Evolutionary conservation across 805 yeast genomes (phyloP).

Genomic region (Lachancea cidri): DNA sequence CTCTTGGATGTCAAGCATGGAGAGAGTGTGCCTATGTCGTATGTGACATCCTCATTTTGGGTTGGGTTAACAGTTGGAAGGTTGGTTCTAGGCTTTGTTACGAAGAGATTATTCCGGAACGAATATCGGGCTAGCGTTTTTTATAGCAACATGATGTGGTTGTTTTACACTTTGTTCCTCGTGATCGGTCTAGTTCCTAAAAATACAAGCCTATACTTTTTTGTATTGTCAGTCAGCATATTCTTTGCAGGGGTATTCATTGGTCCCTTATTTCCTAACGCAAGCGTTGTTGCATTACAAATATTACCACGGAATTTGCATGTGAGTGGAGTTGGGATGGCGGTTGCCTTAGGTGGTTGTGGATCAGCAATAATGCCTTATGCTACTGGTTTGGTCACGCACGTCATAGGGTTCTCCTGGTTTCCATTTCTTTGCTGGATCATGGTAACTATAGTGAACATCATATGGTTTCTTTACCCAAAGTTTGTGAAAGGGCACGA

Average conservation of each 20-base stretch:
- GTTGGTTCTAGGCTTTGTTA: slow-evolving; percentile 50
- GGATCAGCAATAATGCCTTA: slow-evolving; percentile 79
- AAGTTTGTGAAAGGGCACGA: slow-evolving; percentile 20
- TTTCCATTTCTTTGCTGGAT: slow-evolving; percentile 27
- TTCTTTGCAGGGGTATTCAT: slow-evolving; percentile 53
- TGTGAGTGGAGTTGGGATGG: slow-evolving; percentile 64
- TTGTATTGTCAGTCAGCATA: slow-evolving; percentile 20
- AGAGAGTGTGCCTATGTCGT: slow-evolving; percentile 45
- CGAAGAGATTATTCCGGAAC: slow-evolving; percentile 41
- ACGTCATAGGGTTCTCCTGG: slow-evolving; percentile 23
- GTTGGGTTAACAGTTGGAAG: slow-evolving; percentile 65
- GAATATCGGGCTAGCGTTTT: slow-evolving; percentile 38
- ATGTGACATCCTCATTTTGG: slow-evolving; percentile 68
- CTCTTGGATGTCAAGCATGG: slow-evolving; percentile 51
- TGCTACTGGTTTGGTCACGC: slow-evolving; percentile 44
- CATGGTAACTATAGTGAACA: slow-evolving; percentile 17
- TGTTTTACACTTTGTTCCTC: slow-evolving; percentile 32
- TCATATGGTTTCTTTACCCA: slow-evolving; percentile 28
- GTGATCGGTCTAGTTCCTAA: slow-evolving; percentile 18
- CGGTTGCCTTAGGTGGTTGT: slow-evolving; percentile 75
- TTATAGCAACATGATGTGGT: slow-evolving; percentile 32
- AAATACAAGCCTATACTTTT: slow-evolving; percentile 18
- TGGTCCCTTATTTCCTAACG: slow-evolving; percentile 73
- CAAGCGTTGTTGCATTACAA: slow-evolving; percentile 58
- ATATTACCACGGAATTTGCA: slow-evolving; percentile 56